phyloP scores from a whole-genome alignment of 495 filamentous ascomycete species.

The Acidomyces sp. region DNA sequence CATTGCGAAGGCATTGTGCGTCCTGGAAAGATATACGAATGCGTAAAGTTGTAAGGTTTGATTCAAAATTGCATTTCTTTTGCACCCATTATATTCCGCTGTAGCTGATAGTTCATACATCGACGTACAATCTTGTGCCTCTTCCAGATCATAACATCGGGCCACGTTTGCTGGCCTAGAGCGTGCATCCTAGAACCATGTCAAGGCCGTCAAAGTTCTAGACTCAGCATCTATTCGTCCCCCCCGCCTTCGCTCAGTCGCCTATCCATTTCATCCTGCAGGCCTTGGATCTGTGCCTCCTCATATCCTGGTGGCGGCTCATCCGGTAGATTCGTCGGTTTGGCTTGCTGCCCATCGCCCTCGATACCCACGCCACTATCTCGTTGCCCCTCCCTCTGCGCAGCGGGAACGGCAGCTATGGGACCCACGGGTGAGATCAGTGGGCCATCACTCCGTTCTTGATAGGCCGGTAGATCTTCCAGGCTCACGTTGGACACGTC shows the following conservation, averaged over 20 bases:
- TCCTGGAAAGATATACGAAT: no score
- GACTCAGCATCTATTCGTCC: no score
- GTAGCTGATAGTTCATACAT: no score
- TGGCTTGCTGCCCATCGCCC: conserved; percentile 12
- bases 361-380: conserved; percentile 17
- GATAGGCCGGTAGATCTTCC: conserved; percentile 79
- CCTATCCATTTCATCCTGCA: conserved; percentile 48
- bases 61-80: no score
- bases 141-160: no score
- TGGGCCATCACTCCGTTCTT: conserved; percentile 20
- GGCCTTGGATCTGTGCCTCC: conserved; percentile 68
- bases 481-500: conserved; percentile 50
- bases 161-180: no score
- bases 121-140: no score
- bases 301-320: conserved; percentile 92
- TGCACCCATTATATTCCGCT: no score
- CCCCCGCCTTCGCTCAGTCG: conserved; percentile 19
- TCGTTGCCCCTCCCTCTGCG: conserved; percentile 8
- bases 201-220: no score
- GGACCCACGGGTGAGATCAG: conserved; percentile 4
- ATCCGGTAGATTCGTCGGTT: conserved; percentile 36
- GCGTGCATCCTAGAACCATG: no score
- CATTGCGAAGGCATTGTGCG: no score
- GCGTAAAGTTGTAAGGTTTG: no score
- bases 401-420: conserved; percentile 6